These are phyloP conservation scores for Rhodotorula toruloides DNA, from an alignment of 768 basidiomycete species.

Conservation along the genomic window DNA sequence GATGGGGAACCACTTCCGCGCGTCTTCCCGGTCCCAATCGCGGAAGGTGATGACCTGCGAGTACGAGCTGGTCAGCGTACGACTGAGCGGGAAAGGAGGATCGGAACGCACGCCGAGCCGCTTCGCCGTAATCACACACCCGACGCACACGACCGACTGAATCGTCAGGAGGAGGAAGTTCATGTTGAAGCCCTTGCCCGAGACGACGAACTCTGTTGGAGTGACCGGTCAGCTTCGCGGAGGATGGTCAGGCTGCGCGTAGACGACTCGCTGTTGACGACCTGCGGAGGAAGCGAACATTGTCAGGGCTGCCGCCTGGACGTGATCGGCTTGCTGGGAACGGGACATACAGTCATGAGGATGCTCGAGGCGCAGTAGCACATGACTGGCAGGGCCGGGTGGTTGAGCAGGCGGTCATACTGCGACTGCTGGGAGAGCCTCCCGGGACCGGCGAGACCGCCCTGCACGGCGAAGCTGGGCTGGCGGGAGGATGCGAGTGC, in stretches of 20 bases:
- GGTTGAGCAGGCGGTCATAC: conserved; percentile 13
- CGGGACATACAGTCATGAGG: conserved; percentile 70
- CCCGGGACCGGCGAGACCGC: neutral
- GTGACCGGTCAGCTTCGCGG: conserved; percentile 4
- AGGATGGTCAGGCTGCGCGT: neutral
- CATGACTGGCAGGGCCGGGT: conserved; percentile 59
- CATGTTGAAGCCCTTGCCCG: conserved; percentile 89
- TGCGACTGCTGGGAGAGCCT: neutral
- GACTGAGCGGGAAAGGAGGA: neutral
- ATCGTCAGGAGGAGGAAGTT: conserved; percentile 88
- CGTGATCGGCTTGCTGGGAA: neutral
- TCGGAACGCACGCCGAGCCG: conserved; percentile 53
- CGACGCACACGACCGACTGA: conserved; percentile 80
- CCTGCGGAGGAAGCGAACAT: neutral
- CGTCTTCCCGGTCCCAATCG: conserved; percentile 72
- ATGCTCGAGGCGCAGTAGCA: conserved; percentile 91
- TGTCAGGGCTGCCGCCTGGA: too few relatives aligned
- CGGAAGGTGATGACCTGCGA: conserved; percentile 68
- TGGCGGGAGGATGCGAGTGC: neutral
- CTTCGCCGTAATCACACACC: conserved; percentile 70
- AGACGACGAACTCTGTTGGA: conserved; percentile 74
- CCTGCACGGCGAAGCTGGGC: neutral
- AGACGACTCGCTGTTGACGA: conserved; percentile 17
- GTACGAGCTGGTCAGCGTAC: neutral
- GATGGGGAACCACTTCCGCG: conserved; percentile 90